phyloP scores from a whole-genome alignment of 1,284 basidiomycete species.

The Pseudozyma sp. region DNA sequence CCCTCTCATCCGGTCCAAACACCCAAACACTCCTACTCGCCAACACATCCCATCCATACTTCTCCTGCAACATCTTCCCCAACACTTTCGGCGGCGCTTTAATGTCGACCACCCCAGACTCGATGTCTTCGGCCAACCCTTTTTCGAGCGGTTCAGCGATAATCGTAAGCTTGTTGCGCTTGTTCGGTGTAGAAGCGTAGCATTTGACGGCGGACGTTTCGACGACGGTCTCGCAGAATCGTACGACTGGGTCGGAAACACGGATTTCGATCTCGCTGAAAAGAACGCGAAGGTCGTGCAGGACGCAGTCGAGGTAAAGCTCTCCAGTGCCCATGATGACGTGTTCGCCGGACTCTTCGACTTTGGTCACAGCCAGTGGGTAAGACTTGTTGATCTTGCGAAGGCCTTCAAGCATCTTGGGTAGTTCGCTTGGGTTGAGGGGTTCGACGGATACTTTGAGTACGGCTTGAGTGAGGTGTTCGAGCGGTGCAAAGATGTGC shows the following conservation, averaged over 20 bases:
- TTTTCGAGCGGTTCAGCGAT: slow-evolving; percentile 67
- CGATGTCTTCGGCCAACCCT: slow-evolving; percentile 67
- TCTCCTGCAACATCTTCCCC: slow-evolving; percentile 70
- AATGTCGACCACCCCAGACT: slow-evolving; percentile 56
- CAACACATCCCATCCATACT: slow-evolving; percentile 97
- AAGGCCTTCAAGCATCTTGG: slow-evolving; percentile 97
- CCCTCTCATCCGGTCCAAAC: slow-evolving; percentile 94
- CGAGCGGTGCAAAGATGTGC: slow-evolving; percentile 93
- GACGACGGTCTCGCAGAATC: slow-evolving; percentile 97
- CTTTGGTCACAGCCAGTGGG: slow-evolving; percentile 91
- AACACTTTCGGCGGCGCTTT: slow-evolving; percentile 59
- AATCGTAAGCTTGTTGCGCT: slow-evolving; percentile 74
- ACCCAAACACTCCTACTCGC: slow-evolving; percentile 99
- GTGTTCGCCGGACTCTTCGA: slow-evolving; percentile 98
- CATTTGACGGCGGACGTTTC: slow-evolving; percentile 98
- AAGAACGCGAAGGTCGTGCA: slow-evolving; percentile 92
- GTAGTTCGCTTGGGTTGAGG: slow-evolving; percentile 94
- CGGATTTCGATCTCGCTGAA: slow-evolving; percentile 99
- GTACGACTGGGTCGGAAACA: slow-evolving; percentile 97
- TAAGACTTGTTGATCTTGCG: slow-evolving; percentile 98
- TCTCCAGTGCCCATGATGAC: slow-evolving; percentile 97
- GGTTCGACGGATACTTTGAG: slow-evolving; percentile 99
- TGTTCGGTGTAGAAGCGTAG: slow-evolving; percentile 98
- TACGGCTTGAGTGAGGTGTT: slow-evolving; percentile 96
- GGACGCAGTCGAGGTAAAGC: slow-evolving; percentile 93